A percentile compares a stretch with the other conserved stretches of the same genome.
Evolutionary conservation across 176 grass and related monocot genomes (phyloP).

Genomic region (Musa beccarii): DNA sequence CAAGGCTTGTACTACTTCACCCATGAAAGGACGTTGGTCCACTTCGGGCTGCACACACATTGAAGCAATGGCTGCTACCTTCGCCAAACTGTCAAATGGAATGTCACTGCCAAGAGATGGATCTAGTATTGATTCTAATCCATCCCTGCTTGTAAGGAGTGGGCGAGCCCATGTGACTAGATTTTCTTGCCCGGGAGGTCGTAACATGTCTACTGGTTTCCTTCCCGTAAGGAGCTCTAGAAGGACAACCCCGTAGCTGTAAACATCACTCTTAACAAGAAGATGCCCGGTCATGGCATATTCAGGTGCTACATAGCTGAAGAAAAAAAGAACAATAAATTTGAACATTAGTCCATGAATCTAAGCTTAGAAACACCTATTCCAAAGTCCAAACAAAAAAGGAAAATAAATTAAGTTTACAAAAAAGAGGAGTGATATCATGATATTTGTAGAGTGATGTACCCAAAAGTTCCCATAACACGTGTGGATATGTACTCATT

Average conservation of each 20-base stretch:
- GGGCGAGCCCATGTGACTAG: constrained; percentile 86
- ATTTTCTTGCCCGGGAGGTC: constrained; percentile 87
- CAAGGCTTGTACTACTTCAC: constrained; percentile 89
- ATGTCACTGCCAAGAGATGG: constrained; percentile 50
- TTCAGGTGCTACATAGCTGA: constrained; percentile 93
- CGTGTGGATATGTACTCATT: constrained; percentile 92
- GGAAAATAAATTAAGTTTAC: neutral
- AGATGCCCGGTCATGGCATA: constrained; percentile 99
- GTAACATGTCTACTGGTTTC: constrained; percentile 88
- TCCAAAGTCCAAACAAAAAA: neutral
- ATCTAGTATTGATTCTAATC: constrained; percentile 64
- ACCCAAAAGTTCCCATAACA: constrained; percentile 99
- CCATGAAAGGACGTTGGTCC: constrained; percentile 92
- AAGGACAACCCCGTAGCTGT: constrained; percentile 97
- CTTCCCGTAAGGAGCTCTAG: constrained; percentile 87
- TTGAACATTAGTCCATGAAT: constrained; percentile 19
- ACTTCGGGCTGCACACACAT: constrained; percentile 99
- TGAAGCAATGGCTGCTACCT: constrained; percentile 92
- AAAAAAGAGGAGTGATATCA: constrained; percentile 7
- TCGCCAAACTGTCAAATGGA: constrained; percentile 60
- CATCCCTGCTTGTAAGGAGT: constrained; percentile 61
- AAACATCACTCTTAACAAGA: constrained; percentile 96
- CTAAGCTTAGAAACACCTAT: neutral
- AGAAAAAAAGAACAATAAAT: constrained; percentile 4
- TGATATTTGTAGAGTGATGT: constrained; percentile 24